phyloP scores from a whole-genome alignment of 2,329 filamentous ascomycete species.

The Sporothrix pallida region DNA sequence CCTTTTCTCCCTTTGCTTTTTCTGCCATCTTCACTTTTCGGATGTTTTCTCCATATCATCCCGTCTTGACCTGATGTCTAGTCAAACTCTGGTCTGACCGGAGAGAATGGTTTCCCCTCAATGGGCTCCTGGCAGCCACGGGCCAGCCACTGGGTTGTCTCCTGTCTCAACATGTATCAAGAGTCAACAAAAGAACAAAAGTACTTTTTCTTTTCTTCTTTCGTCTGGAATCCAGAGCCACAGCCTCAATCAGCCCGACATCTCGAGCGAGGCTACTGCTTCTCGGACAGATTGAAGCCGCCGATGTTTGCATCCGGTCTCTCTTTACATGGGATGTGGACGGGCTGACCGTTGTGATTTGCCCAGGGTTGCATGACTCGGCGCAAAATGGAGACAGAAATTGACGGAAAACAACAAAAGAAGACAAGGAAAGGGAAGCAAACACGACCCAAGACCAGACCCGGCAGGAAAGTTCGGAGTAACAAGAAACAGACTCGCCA shows the following conservation, averaged over 20 bases:
- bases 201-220: not conserved
- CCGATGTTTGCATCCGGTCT: slow-evolving; percentile 25
- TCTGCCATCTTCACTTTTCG: not conserved
- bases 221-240: not conserved
- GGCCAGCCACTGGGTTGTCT: not conserved
- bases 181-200: too few relatives aligned
- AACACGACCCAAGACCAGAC: not conserved
- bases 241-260: not conserved
- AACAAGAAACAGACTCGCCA: slow-evolving; percentile 18
- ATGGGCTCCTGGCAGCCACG: slow-evolving; percentile 9
- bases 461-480: not conserved
- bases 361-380: slow-evolving; percentile 19
- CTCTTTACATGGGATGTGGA: not conserved
- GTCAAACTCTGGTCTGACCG: slow-evolving; percentile 24
- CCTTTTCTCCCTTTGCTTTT: not conserved
- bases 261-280: not conserved
- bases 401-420: too few relatives aligned
- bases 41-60: not conserved
- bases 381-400: not conserved
- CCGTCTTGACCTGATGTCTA: not conserved
- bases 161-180: slow-evolving; percentile 16
- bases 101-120: not conserved
- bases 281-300: slow-evolving; percentile 24
- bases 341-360: slow-evolving; percentile 9
- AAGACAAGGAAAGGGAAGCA: not conserved